Base-by-base conservation (phyloP, 257 asterid genomes). In the Solanum ossicruentum region DNA sequence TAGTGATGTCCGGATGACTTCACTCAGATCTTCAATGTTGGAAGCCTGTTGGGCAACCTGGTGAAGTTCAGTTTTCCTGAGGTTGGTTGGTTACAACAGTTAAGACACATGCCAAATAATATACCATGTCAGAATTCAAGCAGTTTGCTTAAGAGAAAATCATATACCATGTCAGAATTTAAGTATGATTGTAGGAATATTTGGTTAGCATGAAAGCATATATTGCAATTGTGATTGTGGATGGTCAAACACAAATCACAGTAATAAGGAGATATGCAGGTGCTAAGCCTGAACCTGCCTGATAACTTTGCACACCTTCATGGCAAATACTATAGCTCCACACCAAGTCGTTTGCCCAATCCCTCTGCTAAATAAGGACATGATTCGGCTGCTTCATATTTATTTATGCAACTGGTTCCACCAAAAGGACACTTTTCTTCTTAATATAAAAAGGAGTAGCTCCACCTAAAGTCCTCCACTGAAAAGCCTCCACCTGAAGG, bases 11-110 rank as follows among this genome's bases (percentile, higher is more conserved):
- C 91, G 91, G 84, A 95, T 89, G 78, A 95, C 98, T 88, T 93
- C 98, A 81, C 87, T 90, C 84, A 97, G 89, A 92, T 96, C 97
- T 86, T 94, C 98, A 88, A 94, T 92, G 88, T 91, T 97, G 81
- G 97, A 94, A 85, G 98, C 99, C 86, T 97, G 99, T 86, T 87
- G 96, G 78, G 98, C 99, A 87, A 97, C 97, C 93, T 97, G 98
- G 86, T 95, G 94, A 87, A 95, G 98, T 93, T 95, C 99, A 85
- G 91, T 89, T 89, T 93, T 95, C 97, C 99, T 97, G 84, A 45
- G 15, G 83, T 75, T 49, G 84, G 82, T 52, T 69, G 84, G 84
- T 84, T 83, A 81, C 83, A 26, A 21, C 80, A 26, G 58, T 77
- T 17, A 80, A 32, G 67, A 73, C 36, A 41, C 81, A 87, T 69